Percentiles rank a stretch among this genome's conserved stretches.
These are phyloP conservation scores for Forsythia suspensa DNA, from an alignment of 257 asterid species.

Conservation along the genomic window DNA sequence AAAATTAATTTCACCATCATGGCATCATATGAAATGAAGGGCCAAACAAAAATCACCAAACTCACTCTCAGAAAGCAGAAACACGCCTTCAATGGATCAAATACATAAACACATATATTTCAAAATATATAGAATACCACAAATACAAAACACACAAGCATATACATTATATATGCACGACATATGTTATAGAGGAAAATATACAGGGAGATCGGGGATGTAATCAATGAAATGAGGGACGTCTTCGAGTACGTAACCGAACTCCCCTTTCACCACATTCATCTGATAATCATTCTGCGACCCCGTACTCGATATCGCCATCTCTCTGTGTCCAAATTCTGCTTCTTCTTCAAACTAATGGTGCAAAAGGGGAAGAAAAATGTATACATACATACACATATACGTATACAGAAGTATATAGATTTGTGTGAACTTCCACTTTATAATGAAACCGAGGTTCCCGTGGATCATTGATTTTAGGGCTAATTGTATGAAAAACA, in stretches of 20 bases:
- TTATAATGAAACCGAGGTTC: conserved; percentile 5
- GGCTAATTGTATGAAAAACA: conserved; percentile 23
- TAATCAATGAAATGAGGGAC: conserved; percentile 90
- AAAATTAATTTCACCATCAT: background rate
- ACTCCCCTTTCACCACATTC: conserved; percentile 68
- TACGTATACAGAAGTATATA: background rate
- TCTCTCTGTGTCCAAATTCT: conserved; percentile 10
- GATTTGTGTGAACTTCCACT: conserved; percentile 3
- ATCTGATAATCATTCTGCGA: conserved; percentile 43
- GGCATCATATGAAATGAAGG: background rate
- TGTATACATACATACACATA: background rate
- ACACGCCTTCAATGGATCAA: background rate
- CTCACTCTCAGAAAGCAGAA: background rate
- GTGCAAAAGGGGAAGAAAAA: conserved; percentile 4
- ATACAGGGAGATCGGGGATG: conserved; percentile 71
- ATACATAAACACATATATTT: background rate
- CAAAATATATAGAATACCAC: background rate
- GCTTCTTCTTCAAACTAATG: conserved; percentile 4
- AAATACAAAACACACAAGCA: background rate
- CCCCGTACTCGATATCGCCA: conserved; percentile 22
- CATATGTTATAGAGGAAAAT: conserved; percentile 12
- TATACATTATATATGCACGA: background rate
- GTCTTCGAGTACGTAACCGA: conserved; percentile 82
- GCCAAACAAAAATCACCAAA: background rate
- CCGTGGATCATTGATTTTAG: conserved; percentile 21